phyloP scores from a whole-genome alignment of 2,329 filamentous ascomycete species.

The Ophiostoma angusticollis region DNA sequence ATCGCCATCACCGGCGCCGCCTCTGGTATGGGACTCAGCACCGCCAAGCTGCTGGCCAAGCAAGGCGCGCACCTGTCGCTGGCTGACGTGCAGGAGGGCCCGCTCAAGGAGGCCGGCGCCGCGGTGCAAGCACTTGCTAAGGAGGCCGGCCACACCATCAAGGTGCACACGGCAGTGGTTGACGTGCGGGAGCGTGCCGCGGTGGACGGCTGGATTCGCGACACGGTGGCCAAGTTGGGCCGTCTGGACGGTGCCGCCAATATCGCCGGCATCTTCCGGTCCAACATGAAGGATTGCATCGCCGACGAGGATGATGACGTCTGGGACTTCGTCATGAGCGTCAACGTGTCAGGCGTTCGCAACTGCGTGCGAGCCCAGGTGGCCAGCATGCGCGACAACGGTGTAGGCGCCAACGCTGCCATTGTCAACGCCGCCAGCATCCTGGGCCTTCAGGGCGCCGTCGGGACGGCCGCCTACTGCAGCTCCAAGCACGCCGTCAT shows the following conservation, averaged over 20 bases:
- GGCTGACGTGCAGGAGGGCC: conserved; percentile 28
- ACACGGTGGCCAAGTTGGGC: conserved; percentile 34
- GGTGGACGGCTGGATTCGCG: conserved; percentile 38
- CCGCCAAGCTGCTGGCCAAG: conserved; percentile 27
- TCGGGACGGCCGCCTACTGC: conserved; percentile 24
- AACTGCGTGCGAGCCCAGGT: conserved; percentile 30
- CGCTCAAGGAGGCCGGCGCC: conserved; percentile 18
- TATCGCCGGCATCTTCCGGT: conserved; percentile 35
- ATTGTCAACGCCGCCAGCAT: conserved; percentile 14
- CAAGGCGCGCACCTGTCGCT: conserved; percentile 31
- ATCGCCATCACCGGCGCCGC: conserved; percentile 18
- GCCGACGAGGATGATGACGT: conserved; percentile 33
- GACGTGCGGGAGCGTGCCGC: conserved; percentile 16
- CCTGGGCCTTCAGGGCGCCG: conserved; percentile 19
- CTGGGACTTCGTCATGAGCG: conserved; percentile 34
- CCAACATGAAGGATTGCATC: conserved; percentile 27
- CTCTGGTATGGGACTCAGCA: conserved; percentile 34
- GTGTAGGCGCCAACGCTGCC: conserved; percentile 4
- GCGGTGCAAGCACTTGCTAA: background rate
- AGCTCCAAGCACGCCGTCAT: conserved; percentile 27
- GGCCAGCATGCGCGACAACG: conserved; percentile 7
- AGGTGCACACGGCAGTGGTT: conserved; percentile 1
- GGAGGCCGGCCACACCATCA: conserved; percentile 5
- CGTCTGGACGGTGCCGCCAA: conserved; percentile 43
- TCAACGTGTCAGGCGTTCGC: conserved; percentile 40